A percentile compares a stretch with the other conserved stretches of the same genome.
phyloP scores from a whole-genome alignment of 257 asterid species.

The Anisodus acutangulus region DNA sequence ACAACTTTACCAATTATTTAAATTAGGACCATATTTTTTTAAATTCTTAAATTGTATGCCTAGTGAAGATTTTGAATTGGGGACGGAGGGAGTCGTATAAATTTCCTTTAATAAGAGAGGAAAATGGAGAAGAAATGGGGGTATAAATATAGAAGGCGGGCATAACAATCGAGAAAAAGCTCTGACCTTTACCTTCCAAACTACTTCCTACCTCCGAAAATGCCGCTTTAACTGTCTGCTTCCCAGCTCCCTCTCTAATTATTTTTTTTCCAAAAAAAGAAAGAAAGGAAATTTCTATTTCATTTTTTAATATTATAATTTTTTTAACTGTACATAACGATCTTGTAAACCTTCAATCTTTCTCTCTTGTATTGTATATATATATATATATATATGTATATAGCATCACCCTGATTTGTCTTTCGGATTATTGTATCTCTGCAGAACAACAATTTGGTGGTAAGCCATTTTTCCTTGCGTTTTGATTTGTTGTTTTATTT shows the following conservation, averaged over 20 bases:
- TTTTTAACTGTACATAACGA: not conserved
- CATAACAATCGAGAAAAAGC: conserved; percentile 31
- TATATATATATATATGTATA: conserved; percentile 20
- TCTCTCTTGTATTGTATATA: not conserved
- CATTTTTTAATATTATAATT: not conserved
- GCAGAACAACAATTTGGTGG: conserved; percentile 56
- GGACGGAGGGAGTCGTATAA: too few relatives aligned
- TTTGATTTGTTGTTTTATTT: conserved; percentile 11
- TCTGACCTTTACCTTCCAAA: not conserved
- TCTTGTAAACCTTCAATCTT: not conserved
- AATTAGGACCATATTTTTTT: too few relatives aligned
- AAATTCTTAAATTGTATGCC: too few relatives aligned
- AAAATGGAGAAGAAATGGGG: too few relatives aligned
- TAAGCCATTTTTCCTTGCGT: conserved; percentile 34
- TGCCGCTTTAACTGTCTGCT: conserved; percentile 50
- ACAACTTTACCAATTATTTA: too few relatives aligned
- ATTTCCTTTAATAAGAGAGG: too few relatives aligned
- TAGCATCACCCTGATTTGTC: conserved; percentile 38
- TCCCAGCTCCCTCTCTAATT: not conserved
- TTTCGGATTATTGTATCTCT: conserved; percentile 37
- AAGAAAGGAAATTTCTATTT: not conserved
- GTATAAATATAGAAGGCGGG: conserved; percentile 27
- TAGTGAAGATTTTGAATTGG: too few relatives aligned
- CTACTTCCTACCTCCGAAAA: conserved; percentile 36
- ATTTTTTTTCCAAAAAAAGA: too few relatives aligned